Evolutionary conservation across 163 green algal genomes (phyloP).

Genomic region (Scenedesmus sp.): DNA sequence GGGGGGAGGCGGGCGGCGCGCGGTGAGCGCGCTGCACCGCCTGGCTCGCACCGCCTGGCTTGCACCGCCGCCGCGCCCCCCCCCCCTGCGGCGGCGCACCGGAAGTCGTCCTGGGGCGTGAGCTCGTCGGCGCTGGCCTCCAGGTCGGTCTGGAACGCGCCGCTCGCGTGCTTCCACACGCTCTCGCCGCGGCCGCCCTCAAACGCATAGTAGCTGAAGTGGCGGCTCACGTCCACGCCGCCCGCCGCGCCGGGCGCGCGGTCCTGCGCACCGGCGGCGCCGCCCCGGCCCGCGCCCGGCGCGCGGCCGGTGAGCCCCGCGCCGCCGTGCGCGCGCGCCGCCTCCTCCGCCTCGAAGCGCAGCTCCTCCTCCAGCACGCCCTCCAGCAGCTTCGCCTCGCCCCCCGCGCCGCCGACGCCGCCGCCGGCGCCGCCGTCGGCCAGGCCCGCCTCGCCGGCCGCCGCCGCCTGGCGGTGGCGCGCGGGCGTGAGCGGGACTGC

Average conservation of each 20-base stretch:
- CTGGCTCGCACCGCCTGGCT: no score
- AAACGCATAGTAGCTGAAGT: conserved; percentile 76
- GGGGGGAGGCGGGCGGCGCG: no score
- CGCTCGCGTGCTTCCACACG: conserved; percentile 82
- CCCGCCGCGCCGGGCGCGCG: background rate
- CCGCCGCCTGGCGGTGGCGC: background rate
- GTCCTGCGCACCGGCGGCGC: background rate
- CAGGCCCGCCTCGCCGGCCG: background rate
- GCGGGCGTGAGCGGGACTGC: no score
- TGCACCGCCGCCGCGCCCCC: no score
- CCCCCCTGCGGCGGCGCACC: conserved; percentile 41
- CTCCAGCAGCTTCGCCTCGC: conserved; percentile 37
- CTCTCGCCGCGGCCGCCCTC: conserved; percentile 73
- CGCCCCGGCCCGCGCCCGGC: background rate
- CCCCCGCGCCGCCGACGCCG: background rate
- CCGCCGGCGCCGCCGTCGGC: background rate
- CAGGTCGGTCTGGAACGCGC: conserved; percentile 77
- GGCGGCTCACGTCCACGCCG: conserved; percentile 33
- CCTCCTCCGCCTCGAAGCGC: conserved; percentile 47
- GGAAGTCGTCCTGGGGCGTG: conserved; percentile 83
- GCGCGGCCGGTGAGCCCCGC: background rate
- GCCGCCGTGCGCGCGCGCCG: conserved; percentile 45
- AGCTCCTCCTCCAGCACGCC: conserved; percentile 57
- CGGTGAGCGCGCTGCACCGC: no score
- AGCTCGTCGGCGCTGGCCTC: conserved; percentile 60